These are phyloP conservation scores for Aspergillus felis DNA, from an alignment of 2,329 filamentous ascomycete genomes.

Conservation along the genomic window DNA sequence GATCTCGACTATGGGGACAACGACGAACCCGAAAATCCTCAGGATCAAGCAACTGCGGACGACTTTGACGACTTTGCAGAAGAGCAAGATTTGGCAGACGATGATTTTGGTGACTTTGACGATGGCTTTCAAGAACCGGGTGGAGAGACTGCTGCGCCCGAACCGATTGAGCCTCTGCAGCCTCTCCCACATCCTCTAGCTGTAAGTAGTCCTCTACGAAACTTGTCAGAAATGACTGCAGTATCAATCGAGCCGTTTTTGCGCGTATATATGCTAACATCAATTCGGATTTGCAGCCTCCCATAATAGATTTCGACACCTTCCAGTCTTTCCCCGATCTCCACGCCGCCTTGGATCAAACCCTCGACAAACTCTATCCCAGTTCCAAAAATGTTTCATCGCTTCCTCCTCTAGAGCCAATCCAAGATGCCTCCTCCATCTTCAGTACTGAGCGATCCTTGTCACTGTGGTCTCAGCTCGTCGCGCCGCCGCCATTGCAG, in stretches of 20 bases:
- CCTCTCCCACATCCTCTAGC: constrained; percentile 36
- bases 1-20: constrained; percentile 37
- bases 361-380: constrained; percentile 45
- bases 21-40: constrained; percentile 59
- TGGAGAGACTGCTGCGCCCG: constrained; percentile 25
- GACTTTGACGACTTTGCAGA: constrained; percentile 53
- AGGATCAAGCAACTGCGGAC: constrained; percentile 66
- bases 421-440: constrained; percentile 50
- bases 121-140: constrained; percentile 57
- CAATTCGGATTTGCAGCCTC: constrained; percentile 23
- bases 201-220: constrained; percentile 36
- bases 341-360: constrained; percentile 32
- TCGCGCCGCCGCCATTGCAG: constrained; percentile 88
- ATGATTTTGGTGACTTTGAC: constrained; percentile 64
- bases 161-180: constrained; percentile 18
- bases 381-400: constrained; percentile 33
- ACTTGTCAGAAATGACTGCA: background rate
- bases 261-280: background rate
- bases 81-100: constrained; percentile 49
- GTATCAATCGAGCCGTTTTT: background rate
- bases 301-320: constrained; percentile 52
- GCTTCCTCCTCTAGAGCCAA: constrained; percentile 36
- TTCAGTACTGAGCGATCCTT: constrained; percentile 83
- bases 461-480: constrained; percentile 93
- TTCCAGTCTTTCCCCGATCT: constrained; percentile 46